phyloP scores from a whole-genome alignment of 768 basidiomycete species.

The Hirschioporus abietinus region DNA sequence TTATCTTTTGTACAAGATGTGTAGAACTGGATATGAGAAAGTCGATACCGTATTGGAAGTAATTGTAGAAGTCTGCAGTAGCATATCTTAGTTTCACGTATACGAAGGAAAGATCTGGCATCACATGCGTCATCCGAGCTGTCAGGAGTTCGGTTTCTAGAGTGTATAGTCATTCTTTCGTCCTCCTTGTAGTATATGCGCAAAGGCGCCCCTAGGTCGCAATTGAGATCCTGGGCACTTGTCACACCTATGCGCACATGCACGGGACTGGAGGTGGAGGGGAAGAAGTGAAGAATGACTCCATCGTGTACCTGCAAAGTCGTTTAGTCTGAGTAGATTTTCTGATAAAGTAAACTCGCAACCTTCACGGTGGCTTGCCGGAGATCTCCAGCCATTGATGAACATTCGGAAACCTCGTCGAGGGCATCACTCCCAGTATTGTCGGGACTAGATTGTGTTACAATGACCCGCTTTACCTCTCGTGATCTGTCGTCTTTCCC shows the following conservation, averaged over 20 bases:
- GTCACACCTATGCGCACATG: conserved; percentile 67
- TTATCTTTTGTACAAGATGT: conserved; percentile 77
- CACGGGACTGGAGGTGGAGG: conserved; percentile 43
- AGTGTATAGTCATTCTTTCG: conserved; percentile 81
- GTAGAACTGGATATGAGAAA: conserved; percentile 70
- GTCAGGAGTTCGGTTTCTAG: conserved; percentile 30
- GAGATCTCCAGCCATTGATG: conserved; percentile 69
- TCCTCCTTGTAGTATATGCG: conserved; percentile 85
- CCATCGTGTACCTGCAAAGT: conserved; percentile 63
- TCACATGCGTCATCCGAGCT: conserved; percentile 43
- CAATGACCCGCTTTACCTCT: conserved; percentile 70
- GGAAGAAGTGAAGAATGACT: conserved; percentile 63
- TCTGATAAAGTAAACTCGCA: not conserved
- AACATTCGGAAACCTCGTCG: conserved; percentile 62
- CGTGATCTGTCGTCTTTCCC: conserved; percentile 60
- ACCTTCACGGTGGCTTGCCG: conserved; percentile 66
- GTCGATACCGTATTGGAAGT: conserved; percentile 88
- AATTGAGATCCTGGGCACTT: conserved; percentile 73
- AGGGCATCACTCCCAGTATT: conserved; percentile 59
- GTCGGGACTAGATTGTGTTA: conserved; percentile 62
- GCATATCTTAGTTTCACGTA: not conserved
- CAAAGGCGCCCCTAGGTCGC: conserved; percentile 76
- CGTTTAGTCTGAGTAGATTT: not conserved
- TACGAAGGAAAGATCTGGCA: conserved; percentile 16
- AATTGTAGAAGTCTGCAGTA: conserved; percentile 79